A percentile compares a stretch with the other conserved stretches of the same genome.
Conservation (phyloP, 345 rosid genomes). For the Arabidopsis arenosa region DNA sequence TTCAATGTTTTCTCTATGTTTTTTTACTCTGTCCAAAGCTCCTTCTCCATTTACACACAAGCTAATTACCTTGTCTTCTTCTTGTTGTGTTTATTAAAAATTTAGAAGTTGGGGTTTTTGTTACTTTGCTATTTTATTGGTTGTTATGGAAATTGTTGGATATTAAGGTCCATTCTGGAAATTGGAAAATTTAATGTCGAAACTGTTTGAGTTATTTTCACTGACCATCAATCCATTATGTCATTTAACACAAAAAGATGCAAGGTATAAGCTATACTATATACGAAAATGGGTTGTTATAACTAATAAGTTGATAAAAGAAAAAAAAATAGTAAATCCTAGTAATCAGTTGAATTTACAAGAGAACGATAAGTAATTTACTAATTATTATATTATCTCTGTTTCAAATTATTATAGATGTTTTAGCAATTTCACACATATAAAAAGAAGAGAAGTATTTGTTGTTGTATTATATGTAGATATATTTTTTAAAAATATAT, state of each 20-base stretch:
- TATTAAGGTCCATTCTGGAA: background rate
- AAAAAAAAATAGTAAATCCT: too few relatives aligned
- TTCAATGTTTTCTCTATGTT: conserved; percentile 26
- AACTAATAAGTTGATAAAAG: background rate
- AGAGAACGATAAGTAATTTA: too few relatives aligned
- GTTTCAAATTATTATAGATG: too few relatives aligned
- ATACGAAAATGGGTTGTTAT: background rate
- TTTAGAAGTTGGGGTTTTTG: conserved; percentile 4
- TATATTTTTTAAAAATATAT: too few relatives aligned
- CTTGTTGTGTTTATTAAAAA: conserved; percentile 26
- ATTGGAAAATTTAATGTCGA: background rate
- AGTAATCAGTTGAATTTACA: too few relatives aligned
- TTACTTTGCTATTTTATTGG: conserved; percentile 10
- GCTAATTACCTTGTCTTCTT: conserved; percentile 27
- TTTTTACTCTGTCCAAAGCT: conserved; percentile 6
- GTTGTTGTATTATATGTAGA: too few relatives aligned
- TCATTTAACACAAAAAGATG: background rate
- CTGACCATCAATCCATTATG: too few relatives aligned
- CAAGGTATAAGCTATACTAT: background rate
- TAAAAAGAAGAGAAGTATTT: too few relatives aligned
- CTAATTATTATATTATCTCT: too few relatives aligned
- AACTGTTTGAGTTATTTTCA: background rate
- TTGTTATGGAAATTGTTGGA: background rate
- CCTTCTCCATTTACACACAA: conserved; percentile 21
- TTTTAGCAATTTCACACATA: too few relatives aligned